These are phyloP conservation scores for Globisporangium okanoganense DNA, from an alignment of 352 stramenopile genomes.

Conservation along the genomic window DNA sequence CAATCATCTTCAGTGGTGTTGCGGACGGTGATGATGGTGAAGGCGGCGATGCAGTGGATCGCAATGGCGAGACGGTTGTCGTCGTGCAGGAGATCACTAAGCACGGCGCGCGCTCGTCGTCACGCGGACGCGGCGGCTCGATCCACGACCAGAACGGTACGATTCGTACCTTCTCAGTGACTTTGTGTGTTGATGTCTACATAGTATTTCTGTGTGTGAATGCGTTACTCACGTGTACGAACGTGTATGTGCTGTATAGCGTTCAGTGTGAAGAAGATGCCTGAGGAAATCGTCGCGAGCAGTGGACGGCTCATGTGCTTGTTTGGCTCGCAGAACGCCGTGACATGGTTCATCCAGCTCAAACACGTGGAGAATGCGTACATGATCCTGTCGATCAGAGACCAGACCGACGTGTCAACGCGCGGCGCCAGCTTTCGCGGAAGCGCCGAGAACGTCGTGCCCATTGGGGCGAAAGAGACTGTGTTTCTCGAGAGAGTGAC, in stretches of 20 bases:
- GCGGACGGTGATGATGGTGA: conserved; percentile 13
- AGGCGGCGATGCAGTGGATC: conserved; percentile 15
- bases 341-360: conserved; percentile 71
- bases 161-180: background rate
- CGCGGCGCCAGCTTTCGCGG: background rate
- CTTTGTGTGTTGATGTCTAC: background rate
- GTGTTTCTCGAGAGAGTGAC: conserved; percentile 15
- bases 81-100: conserved; percentile 65
- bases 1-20: conserved; percentile 46
- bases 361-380: conserved; percentile 67
- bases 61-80: conserved; percentile 34
- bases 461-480: conserved; percentile 12
- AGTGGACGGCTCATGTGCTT: conserved; percentile 55
- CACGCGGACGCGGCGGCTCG: background rate
- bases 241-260: conserved; percentile 21
- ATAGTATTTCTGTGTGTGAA: background rate
- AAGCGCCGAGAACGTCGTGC: background rate
- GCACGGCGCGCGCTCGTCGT: conserved; percentile 20
- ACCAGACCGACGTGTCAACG: conserved; percentile 8
- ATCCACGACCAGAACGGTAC: conserved; percentile 45
- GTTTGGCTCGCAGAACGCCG: conserved; percentile 41
- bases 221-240: background rate
- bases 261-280: conserved; percentile 79
- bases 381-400: conserved; percentile 60
- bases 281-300: conserved; percentile 65